phyloP scores from a whole-genome alignment of 805 yeast genomes.

The Kodamaea laetipori region DNA sequence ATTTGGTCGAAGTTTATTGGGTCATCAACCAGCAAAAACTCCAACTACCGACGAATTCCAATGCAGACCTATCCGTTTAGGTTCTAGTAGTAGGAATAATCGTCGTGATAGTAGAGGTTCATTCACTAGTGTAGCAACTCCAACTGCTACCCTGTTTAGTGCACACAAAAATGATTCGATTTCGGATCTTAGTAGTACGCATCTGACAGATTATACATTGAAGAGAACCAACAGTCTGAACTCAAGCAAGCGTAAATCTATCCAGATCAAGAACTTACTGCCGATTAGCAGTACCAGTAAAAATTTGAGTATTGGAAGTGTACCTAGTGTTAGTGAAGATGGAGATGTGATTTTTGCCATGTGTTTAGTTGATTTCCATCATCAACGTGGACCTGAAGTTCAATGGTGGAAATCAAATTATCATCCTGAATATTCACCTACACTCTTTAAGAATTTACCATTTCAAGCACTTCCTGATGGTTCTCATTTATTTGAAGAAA shows the following conservation, averaged over 20 bases:
- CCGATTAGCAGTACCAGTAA: slow-evolving; percentile 18
- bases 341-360: slow-evolving; percentile 60
- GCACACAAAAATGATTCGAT: slow-evolving; percentile 1
- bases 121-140: neutral
- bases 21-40: slow-evolving; percentile 10
- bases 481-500: slow-evolving; percentile 89
- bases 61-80: slow-evolving; percentile 40
- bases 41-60: slow-evolving; percentile 33
- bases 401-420: slow-evolving; percentile 77
- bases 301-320: slow-evolving; percentile 11
- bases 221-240: slow-evolving; percentile 1
- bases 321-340: neutral
- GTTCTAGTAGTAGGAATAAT: slow-evolving; percentile 11
- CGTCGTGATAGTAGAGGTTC: slow-evolving; percentile 12
- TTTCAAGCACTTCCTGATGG: slow-evolving; percentile 98
- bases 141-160: neutral
- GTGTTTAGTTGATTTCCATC: slow-evolving; percentile 91
- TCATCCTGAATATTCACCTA: slow-evolving; percentile 31
- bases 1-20: slow-evolving; percentile 2
- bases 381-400: slow-evolving; percentile 88
- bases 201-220: neutral
- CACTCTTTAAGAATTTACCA: slow-evolving; percentile 83
- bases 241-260: slow-evolving; percentile 20
- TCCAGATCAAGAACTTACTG: slow-evolving; percentile 40
- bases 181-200: slow-evolving; percentile 2